Evolutionary conservation across 2,329 filamentous ascomycete genomes (phyloP).

Genomic region (Erysiphe pulchra): DNA sequence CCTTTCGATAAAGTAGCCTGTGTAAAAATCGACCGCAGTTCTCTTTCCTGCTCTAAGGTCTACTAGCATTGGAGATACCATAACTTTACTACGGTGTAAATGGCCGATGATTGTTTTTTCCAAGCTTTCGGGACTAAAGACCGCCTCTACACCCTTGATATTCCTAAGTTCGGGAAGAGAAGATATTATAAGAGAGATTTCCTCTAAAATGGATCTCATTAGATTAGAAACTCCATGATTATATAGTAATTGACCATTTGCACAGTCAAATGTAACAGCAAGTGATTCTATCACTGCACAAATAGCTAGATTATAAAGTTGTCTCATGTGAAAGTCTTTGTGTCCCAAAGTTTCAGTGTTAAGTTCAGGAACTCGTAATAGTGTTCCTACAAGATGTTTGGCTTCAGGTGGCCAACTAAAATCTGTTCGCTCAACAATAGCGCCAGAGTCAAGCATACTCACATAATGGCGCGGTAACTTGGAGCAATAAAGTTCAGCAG

Average conservation of each 20-base stretch:
- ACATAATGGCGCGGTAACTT: constrained; percentile 4
- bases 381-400: constrained; percentile 33
- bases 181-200: constrained; percentile 47
- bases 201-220: constrained; percentile 45
- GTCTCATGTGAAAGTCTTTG: constrained; percentile 38
- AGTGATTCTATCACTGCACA: constrained; percentile 58
- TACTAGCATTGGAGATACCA: constrained; percentile 33
- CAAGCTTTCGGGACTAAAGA: constrained; percentile 34
- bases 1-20: constrained; percentile 60
- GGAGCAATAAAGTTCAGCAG: constrained; percentile 15
- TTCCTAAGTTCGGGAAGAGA: constrained; percentile 45
- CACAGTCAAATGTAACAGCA: constrained; percentile 51
- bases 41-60: constrained; percentile 32
- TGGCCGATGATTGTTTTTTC: constrained; percentile 30
- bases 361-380: constrained; percentile 36
- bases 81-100: constrained; percentile 25
- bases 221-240: constrained; percentile 39
- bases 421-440: constrained; percentile 5
- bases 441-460: background rate
- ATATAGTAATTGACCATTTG: constrained; percentile 43
- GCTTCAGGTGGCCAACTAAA: constrained; percentile 19
- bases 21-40: constrained; percentile 65
- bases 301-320: constrained; percentile 57
- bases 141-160: constrained; percentile 25
- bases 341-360: constrained; percentile 30